A percentile compares a stretch with the other conserved stretches of the same genome.
Evolutionary conservation across 371 early-diverging fungal species (phyloP).

Genomic region (Phascolomyces articulosus): DNA sequence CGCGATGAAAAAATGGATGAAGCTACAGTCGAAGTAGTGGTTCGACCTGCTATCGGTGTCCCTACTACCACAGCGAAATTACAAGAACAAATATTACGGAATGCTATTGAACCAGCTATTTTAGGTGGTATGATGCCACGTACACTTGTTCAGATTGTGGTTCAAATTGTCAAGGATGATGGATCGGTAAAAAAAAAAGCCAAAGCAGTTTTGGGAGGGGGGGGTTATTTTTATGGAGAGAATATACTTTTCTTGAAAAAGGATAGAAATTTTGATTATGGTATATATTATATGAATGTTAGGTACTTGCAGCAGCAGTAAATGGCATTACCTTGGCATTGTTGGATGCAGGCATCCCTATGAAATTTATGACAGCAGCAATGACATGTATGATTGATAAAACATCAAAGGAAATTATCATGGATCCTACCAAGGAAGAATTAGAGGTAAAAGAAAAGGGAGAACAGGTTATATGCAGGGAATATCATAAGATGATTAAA

Average conservation of each 20-base stretch:
- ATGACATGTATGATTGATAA: constrained; percentile 72
- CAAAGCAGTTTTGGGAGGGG: neutral
- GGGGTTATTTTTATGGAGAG: no score
- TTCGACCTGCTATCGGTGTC: constrained; percentile 72
- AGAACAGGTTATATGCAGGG: no score
- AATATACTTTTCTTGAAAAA: neutral
- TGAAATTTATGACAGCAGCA: constrained; percentile 73
- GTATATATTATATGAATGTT: neutral
- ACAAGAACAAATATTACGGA: constrained; percentile 68
- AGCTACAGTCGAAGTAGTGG: constrained; percentile 82
- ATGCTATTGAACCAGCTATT: constrained; percentile 76
- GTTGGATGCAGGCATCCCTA: constrained; percentile 91
- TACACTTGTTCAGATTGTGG: constrained; percentile 80
- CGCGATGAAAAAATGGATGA: constrained; percentile 88
- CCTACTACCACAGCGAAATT: constrained; percentile 74
- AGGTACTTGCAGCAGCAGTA: constrained; percentile 77
- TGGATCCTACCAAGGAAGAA: constrained; percentile 86
- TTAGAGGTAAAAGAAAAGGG: constrained; percentile 45
- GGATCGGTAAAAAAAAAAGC: constrained; percentile 65
- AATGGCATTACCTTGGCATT: constrained; percentile 88
- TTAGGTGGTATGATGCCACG: constrained; percentile 87
- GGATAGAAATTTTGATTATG: neutral
- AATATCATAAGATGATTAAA: no score
- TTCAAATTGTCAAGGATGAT: constrained; percentile 85
- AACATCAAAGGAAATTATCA: constrained; percentile 58